phyloP scores from a whole-genome alignment of 2,329 filamentous ascomycete genomes.

The Penicillium sp. region DNA sequence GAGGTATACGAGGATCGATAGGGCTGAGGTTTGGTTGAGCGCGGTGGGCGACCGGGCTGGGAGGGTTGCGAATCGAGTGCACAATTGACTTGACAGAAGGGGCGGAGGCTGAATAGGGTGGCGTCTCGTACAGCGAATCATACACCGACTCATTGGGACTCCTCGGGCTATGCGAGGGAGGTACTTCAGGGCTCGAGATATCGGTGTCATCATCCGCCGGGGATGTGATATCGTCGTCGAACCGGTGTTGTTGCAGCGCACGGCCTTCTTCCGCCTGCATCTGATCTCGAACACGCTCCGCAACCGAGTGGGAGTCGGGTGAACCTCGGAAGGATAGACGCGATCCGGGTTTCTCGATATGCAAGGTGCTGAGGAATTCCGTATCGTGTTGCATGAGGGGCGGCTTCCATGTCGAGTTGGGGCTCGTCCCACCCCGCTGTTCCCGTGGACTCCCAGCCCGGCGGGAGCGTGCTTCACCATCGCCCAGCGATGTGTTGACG shows the following conservation, averaged over 20 bases:
- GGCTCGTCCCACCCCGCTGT: slow-evolving; percentile 23
- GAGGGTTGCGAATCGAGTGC: slow-evolving; percentile 36
- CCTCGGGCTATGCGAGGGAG: slow-evolving; percentile 21
- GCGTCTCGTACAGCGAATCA: slow-evolving; percentile 37
- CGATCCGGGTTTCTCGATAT: slow-evolving; percentile 38
- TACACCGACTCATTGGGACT: slow-evolving; percentile 27
- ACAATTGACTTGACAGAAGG: slow-evolving; percentile 35
- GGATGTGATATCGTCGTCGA: slow-evolving; percentile 41
- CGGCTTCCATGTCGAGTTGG: slow-evolving; percentile 34
- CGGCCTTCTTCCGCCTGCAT: slow-evolving; percentile 61
- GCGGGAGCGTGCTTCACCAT: slow-evolving; percentile 26
- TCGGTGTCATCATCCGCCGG: slow-evolving; percentile 33
- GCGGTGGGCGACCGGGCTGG: slow-evolving; percentile 30
- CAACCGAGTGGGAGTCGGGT: slow-evolving; percentile 52
- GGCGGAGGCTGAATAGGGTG: slow-evolving; percentile 35
- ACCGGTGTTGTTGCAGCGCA: slow-evolving; percentile 52
- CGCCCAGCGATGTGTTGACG: slow-evolving; percentile 42
- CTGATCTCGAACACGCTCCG: slow-evolving; percentile 55
- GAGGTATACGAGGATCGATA: slow-evolving; percentile 34
- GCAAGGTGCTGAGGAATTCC: slow-evolving; percentile 46
- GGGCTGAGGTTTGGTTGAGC: slow-evolving; percentile 30
- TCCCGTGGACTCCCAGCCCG: slow-evolving; percentile 19
- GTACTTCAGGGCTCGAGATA: slow-evolving; percentile 26
- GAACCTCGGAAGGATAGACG: slow-evolving; percentile 49
- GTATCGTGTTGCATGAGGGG: slow-evolving; percentile 43